These are phyloP conservation scores for Tephrocybe sp. DNA, from an alignment of 768 basidiomycete genomes.

Conservation along the genomic window DNA sequence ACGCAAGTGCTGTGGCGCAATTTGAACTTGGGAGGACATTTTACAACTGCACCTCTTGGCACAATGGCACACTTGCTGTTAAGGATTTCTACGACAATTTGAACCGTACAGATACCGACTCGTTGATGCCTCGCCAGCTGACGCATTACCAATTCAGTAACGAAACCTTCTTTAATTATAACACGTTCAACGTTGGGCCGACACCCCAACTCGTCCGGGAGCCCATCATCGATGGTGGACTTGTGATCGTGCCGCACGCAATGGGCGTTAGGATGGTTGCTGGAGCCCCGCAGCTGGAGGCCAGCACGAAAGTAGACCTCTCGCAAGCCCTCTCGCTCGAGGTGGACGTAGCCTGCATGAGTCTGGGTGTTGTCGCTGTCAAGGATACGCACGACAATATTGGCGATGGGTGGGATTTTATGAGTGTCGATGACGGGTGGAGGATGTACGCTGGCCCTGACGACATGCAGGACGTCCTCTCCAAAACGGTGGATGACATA, in stretches of 20 bases:
- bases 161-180: slow-evolving; percentile 11
- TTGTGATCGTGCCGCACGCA: slow-evolving; percentile 17
- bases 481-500: slow-evolving; percentile 18
- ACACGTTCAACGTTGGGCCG: slow-evolving; percentile 15
- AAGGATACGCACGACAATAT: not conserved
- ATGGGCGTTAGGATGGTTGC: slow-evolving; percentile 14
- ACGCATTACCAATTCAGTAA: not conserved
- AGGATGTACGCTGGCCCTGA: slow-evolving; percentile 18
- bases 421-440: slow-evolving; percentile 12
- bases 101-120: slow-evolving; percentile 20
- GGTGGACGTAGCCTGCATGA: slow-evolving; percentile 20
- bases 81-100: slow-evolving; percentile 14
- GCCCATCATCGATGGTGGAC: slow-evolving; percentile 11
- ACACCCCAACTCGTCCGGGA: slow-evolving; percentile 3
- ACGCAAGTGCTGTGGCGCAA: slow-evolving; percentile 1
- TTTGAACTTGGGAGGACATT: slow-evolving; percentile 10
- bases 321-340: slow-evolving; percentile 18
- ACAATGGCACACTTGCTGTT: slow-evolving; percentile 22
- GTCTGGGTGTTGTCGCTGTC: slow-evolving; percentile 5
- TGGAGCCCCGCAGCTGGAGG: slow-evolving; percentile 17
- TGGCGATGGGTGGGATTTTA: not conserved
- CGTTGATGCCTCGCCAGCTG: slow-evolving; percentile 21
- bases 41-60: slow-evolving; percentile 18
- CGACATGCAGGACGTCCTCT: slow-evolving; percentile 15
- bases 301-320: slow-evolving; percentile 13